phyloP scores from a whole-genome alignment of 352 stramenopile species.

The Stramenopiles sp. region DNA sequence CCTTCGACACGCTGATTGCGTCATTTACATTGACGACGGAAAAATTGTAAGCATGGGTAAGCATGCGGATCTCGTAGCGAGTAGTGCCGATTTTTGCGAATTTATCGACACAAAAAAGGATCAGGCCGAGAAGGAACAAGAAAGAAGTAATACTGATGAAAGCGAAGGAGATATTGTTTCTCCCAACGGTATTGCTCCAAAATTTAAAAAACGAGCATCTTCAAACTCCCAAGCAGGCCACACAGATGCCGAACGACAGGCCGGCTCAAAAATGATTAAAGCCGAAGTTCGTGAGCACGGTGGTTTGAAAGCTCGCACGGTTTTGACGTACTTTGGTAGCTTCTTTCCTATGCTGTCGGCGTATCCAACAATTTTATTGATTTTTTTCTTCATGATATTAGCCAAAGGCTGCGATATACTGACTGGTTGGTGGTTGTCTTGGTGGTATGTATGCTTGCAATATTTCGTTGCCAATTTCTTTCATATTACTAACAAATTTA shows the following conservation, averaged over 20 bases:
- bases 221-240: no score
- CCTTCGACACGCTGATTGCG: conserved; percentile 26
- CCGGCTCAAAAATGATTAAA: conserved; percentile 10
- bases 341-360: neutral
- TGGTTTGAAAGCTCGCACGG: neutral
- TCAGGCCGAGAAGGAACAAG: no score
- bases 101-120: no score
- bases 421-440: neutral
- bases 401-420: neutral
- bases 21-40: conserved; percentile 30
- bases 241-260: neutral
- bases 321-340: neutral
- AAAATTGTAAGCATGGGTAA: conserved; percentile 27
- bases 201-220: no score
- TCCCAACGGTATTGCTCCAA: no score
- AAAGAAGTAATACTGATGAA: no score
- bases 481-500: no score
- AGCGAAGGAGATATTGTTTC: neutral
- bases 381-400: conserved; percentile 10
- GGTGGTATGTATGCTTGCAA: neutral
- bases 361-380: neutral
- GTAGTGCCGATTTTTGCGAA: neutral
- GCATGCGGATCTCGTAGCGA: neutral
- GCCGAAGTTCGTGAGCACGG: neutral
- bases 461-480: neutral